These are phyloP conservation scores for Prunus yedoensis DNA, from an alignment of 331 rosid species.

Conservation along the genomic window DNA sequence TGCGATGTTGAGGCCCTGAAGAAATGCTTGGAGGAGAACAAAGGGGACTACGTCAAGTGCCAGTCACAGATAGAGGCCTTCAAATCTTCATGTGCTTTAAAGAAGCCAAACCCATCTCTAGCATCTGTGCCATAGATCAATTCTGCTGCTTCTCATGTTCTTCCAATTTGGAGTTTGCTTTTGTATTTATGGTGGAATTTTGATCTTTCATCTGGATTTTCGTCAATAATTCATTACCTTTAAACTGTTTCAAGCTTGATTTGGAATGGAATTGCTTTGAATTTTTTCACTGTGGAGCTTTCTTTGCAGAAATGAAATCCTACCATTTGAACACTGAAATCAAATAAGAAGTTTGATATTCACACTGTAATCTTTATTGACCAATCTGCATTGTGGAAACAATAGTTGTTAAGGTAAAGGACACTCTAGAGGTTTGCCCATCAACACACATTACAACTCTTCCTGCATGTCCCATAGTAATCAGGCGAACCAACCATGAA, in stretches of 20 bases:
- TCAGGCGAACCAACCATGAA: constrained; percentile 92
- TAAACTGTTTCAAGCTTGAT: not conserved
- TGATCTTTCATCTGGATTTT: constrained; percentile 9
- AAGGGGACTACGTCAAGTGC: no score
- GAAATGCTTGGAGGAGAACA: no score
- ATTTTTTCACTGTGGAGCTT: not conserved
- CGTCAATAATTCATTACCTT: not conserved
- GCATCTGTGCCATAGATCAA: constrained; percentile 23
- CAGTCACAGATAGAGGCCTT: no score
- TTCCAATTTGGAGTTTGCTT: not conserved
- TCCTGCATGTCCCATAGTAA: constrained; percentile 88
- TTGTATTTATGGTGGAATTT: not conserved
- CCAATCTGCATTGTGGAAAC: not conserved
- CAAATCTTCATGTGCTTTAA: constrained; percentile 65
- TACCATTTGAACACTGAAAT: not conserved
- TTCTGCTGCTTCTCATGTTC: not conserved
- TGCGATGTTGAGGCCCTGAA: no score
- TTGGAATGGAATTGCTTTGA: not conserved
- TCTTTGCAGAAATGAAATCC: not conserved
- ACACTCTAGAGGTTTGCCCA: not conserved
- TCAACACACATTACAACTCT: constrained; percentile 78
- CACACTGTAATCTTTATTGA: not conserved
- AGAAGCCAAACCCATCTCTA: constrained; percentile 50
- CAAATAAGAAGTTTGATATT: not conserved
- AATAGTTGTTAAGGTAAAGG: not conserved